phyloP scores from a whole-genome alignment of 257 asterid genomes.

The Craterostigma plantagineum region DNA sequence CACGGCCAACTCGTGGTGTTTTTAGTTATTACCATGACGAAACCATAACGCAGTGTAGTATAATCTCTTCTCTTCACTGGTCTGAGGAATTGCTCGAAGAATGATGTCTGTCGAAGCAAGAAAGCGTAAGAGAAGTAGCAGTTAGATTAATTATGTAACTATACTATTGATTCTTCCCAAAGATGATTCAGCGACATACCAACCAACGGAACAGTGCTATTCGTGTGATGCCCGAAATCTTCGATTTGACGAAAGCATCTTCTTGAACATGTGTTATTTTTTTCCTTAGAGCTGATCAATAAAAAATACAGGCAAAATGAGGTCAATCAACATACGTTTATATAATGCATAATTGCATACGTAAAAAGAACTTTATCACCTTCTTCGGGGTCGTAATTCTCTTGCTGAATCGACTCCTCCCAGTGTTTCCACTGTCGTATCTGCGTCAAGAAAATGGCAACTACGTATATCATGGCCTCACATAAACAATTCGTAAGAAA shows the following conservation, averaged over 20 bases:
- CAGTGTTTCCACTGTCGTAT: slow-evolving; percentile 13
- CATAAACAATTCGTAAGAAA: slow-evolving; percentile 3
- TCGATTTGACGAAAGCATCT: slow-evolving; percentile 2
- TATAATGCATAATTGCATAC: too few species aligned
- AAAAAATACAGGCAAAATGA: too few species aligned
- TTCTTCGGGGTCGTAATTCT: slow-evolving; percentile 18
- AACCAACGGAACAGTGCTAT: slow-evolving; percentile 30
- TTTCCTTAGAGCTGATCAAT: too few species aligned
- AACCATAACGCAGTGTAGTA: slow-evolving; percentile 25
- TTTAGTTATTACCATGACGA: slow-evolving; percentile 18
- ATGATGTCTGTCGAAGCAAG: slow-evolving; percentile 16
- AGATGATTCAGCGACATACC: slow-evolving; percentile 17
- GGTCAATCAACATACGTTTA: too few species aligned
- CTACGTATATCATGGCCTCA: too few species aligned
- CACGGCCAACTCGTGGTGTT: not conserved
- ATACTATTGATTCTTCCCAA: not conserved
- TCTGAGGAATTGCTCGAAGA: slow-evolving; percentile 32
- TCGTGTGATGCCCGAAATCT: slow-evolving; percentile 18
- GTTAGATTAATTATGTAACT: too few species aligned
- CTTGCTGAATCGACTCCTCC: slow-evolving; percentile 26
- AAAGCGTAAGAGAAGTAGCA: not conserved
- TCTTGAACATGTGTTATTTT: too few species aligned
- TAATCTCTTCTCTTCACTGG: slow-evolving; percentile 28
- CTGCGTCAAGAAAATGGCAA: too few species aligned
- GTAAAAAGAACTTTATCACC: slow-evolving; percentile 9